Evolutionary conservation across 345 rosid species (phyloP), one percentile per base, ranked within the genome.

Genomic region (Dimocarpus longan): DNA sequence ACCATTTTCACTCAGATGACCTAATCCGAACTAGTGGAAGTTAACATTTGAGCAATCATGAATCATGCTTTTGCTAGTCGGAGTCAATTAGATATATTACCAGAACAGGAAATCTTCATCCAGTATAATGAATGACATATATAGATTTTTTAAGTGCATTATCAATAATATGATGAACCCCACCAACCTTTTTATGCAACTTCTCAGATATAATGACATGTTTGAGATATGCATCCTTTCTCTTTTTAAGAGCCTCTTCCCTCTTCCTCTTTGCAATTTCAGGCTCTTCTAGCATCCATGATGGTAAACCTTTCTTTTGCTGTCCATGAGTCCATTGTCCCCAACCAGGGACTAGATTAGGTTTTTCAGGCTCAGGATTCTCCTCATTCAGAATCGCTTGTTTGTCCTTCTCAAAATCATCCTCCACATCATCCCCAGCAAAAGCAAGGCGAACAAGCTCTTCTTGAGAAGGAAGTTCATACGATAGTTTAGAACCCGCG

Each of bases 351-450:
- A 93, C 82, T 74, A 88, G 57, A 85, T 88, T 85, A 6, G 95
- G 98, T 73, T 93, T 91, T 77, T 96, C 97, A 8, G 94, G 93
- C 80, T 93, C 91, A 54, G 97, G 98, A 66, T 87, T 89, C 82
- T 93, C 98, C 82, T 84, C 86, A 44, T 90, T 91, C 81, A 96
- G 78, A 71, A 91, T 73, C 68, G 89, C 92, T 83, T 83, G 82
- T 77, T 93, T 96, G 54, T 89, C 91, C 85, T 90, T 91, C 76
- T 83, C 88, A 80, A 96, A 96, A 75, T 94, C 97, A 15, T 90
- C 95, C 54, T 81, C 88, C 26, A 94, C 98, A 57, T 96, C 93
- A 83, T 94, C 97, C 54, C 98, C 99, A 1, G 99, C 98, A 85
- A 96, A 96, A 80, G 97, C 97, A 65, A 87, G 91, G 70, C 70